Conservation (phyloP, 2,329 filamentous ascomycete species). For the Aspergillus ruber region DNA sequence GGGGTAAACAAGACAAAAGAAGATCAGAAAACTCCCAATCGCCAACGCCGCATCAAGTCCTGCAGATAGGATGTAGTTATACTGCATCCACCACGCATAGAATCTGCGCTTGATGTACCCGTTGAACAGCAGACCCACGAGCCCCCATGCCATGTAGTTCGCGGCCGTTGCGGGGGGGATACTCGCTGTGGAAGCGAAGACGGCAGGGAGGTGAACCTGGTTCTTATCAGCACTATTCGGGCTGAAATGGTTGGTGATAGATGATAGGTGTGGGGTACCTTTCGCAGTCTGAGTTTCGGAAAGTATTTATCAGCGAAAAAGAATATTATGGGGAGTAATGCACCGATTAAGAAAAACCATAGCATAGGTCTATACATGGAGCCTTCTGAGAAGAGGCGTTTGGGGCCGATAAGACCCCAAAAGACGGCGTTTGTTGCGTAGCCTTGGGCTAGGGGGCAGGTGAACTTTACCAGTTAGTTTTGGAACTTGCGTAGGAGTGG, state of each 20-base stretch:
- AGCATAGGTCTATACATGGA: conserved; percentile 57
- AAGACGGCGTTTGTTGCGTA: conserved; percentile 22
- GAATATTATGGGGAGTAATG: conserved; percentile 52
- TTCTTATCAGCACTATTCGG: background rate
- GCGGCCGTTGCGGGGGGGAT: conserved; percentile 62
- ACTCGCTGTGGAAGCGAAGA: conserved; percentile 2
- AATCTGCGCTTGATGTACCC: conserved; percentile 54
- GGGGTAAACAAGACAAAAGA: conserved; percentile 21
- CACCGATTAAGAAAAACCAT: conserved; percentile 64
- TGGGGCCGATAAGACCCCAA: conserved; percentile 64
- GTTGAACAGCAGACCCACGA: conserved; percentile 59
- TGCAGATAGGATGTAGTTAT: conserved; percentile 66
- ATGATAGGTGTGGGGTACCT: conserved; percentile 34
- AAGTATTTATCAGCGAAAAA: conserved; percentile 52
- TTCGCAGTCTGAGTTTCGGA: conserved; percentile 55
- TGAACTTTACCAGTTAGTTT: background rate
- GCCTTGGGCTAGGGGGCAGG: conserved; percentile 1
- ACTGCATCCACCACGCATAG: conserved; percentile 64
- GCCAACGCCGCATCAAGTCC: conserved; percentile 49
- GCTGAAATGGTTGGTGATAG: background rate
- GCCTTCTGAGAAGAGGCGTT: conserved; percentile 56
- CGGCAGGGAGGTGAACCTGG: conserved; percentile 11
- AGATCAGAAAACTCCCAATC: conserved; percentile 20
- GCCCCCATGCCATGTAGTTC: conserved; percentile 62
- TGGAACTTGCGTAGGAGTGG: conserved; percentile 44